phyloP scores from a whole-genome alignment of 2,329 filamentous ascomycete genomes.

The Fusarium albosuccineum region DNA sequence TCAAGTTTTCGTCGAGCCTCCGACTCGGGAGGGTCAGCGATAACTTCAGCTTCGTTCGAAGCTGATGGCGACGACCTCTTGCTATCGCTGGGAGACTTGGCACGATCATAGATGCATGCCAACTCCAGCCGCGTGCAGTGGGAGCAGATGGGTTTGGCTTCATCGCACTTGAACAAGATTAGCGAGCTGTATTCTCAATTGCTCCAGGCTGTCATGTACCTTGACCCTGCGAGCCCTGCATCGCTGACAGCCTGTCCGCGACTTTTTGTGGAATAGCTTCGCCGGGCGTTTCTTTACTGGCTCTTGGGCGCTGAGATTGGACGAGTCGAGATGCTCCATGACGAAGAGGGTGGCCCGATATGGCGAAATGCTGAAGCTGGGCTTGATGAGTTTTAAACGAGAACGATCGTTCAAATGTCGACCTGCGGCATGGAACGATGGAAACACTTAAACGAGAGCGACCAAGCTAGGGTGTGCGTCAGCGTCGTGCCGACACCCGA shows the following conservation, averaged over 20 bases:
- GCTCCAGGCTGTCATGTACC: conserved; percentile 2
- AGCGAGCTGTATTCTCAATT: background rate
- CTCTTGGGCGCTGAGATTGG: background rate
- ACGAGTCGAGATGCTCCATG: background rate
- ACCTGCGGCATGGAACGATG: background rate
- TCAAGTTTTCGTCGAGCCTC: conserved; percentile 36
- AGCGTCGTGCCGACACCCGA: conserved; percentile 4
- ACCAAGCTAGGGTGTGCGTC: background rate
- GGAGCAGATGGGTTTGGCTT: conserved; percentile 39
- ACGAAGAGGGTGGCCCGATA: background rate
- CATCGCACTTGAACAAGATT: conserved; percentile 33
- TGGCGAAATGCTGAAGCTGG: too few species aligned
- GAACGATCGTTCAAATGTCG: conserved; percentile 4
- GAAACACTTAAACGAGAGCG: conserved; percentile 10
- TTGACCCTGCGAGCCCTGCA: conserved; percentile 42
- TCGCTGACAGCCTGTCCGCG: conserved; percentile 39
- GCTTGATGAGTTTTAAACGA: conserved; percentile 1
- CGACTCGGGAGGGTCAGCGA: conserved; percentile 25
- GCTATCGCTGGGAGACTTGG: background rate
- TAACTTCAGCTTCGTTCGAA: background rate
- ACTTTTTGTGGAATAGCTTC: conserved; percentile 45
- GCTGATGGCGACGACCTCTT: background rate
- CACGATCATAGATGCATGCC: conserved; percentile 35
- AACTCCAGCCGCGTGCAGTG: conserved; percentile 36
- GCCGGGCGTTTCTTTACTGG: conserved; percentile 7